Conservation (phyloP, 305 asterid species). For the Fraxinus latifolia region DNA sequence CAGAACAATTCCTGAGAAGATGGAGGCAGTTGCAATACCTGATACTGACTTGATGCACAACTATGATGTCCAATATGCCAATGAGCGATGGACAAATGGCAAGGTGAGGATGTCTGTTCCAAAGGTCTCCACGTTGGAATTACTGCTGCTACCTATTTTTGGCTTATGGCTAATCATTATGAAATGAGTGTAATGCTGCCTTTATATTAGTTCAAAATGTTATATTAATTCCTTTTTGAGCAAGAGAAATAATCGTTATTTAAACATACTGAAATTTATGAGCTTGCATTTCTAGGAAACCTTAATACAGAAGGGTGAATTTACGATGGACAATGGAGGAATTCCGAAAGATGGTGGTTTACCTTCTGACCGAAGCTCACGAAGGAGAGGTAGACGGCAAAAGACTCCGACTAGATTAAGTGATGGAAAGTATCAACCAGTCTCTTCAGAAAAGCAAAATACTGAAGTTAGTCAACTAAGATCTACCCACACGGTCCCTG, state of each 20-base stretch:
- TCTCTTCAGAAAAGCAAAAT: conserved; percentile 49
- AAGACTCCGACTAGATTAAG: conserved; percentile 40
- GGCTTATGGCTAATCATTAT: conserved; percentile 4
- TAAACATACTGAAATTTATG: conserved; percentile 11
- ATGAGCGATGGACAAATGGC: conserved; percentile 30
- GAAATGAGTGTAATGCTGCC: conserved; percentile 7
- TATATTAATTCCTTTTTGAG: conserved; percentile 1
- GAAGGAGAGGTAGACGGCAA: conserved; percentile 68
- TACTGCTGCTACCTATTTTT: background rate
- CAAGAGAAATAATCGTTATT: background rate
- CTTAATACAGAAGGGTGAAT: conserved; percentile 39
- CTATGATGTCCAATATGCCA: conserved; percentile 39
- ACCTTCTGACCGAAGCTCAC: conserved; percentile 52
- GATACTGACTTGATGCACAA: conserved; percentile 30
- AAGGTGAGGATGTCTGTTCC: conserved; percentile 37
- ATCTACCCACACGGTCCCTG: conserved; percentile 38
- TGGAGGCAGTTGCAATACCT: conserved; percentile 31
- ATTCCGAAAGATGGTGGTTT: conserved; percentile 41
- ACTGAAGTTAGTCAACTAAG: conserved; percentile 41
- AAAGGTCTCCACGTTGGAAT: background rate
- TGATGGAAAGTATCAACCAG: conserved; percentile 46
- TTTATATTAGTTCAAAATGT: background rate
- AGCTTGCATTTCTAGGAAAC: conserved; percentile 37
- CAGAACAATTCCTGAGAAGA: conserved; percentile 30
- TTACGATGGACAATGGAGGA: conserved; percentile 39